Percentiles rank a stretch among this genome's conserved stretches.
Conservation (phyloP, 2,329 filamentous ascomycete genomes). For the Nothomitra cinnamomea region DNA sequence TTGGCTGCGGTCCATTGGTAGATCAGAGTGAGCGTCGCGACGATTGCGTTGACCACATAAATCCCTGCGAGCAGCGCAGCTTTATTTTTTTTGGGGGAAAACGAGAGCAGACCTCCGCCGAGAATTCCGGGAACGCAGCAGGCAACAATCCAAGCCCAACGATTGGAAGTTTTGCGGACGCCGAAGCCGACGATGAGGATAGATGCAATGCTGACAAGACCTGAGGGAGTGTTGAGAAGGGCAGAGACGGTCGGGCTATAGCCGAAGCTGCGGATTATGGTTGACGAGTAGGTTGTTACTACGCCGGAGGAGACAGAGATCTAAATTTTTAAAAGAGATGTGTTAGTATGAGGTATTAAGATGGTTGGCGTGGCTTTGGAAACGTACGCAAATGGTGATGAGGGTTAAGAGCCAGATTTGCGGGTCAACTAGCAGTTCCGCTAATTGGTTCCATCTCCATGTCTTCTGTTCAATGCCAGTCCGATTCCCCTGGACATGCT, state of each 20-base stretch:
- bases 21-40: conserved; percentile 21
- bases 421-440: conserved; percentile 34
- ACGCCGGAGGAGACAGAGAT: conserved; percentile 36
- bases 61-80: conserved; percentile 26
- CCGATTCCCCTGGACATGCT: conserved; percentile 39
- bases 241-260: conserved; percentile 29
- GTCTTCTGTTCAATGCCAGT: conserved; percentile 37
- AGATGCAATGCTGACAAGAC: conserved; percentile 34
- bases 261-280: conserved; percentile 32
- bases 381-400: conserved; percentile 30
- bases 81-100: conserved; percentile 28
- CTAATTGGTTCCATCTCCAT: conserved; percentile 34
- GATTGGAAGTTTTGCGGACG: conserved; percentile 29
- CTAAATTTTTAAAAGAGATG: conserved; percentile 11
- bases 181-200: conserved; percentile 30
- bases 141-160: conserved; percentile 33
- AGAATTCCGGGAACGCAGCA: conserved; percentile 30
- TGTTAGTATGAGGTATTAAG: neutral
- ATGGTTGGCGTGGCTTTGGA: neutral
- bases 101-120: conserved; percentile 36
- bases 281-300: conserved; percentile 37
- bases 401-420: conserved; percentile 34
- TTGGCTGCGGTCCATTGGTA: conserved; percentile 27
- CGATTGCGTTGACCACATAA: conserved; percentile 24
- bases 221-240: conserved; percentile 38